Evolutionary conservation across 352 stramenopile species (phyloP).

Genomic region (Hyaloperonospora brassicae): DNA sequence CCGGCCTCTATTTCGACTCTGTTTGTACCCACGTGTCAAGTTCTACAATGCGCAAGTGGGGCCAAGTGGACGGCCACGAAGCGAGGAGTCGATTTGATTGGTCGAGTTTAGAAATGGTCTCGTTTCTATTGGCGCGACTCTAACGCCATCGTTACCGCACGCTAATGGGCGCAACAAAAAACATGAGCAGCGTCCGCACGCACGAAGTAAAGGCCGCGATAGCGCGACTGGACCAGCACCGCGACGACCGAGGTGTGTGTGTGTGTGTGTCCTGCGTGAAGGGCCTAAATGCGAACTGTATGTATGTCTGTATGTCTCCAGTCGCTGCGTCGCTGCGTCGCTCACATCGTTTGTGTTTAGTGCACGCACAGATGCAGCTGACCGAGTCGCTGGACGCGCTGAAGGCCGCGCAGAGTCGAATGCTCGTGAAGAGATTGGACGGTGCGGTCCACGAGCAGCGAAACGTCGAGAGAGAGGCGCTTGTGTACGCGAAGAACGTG

Average conservation of each 20-base stretch:
- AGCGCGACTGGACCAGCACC: slow-evolving; percentile 26
- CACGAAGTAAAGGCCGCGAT: slow-evolving; percentile 27
- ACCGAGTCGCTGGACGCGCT: slow-evolving; percentile 30
- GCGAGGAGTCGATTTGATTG: no score
- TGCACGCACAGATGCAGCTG: slow-evolving; percentile 27
- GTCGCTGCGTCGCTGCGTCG: background rate
- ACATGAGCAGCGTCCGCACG: slow-evolving; percentile 14
- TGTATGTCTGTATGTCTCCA: no score
- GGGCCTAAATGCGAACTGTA: no score
- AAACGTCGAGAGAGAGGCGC: slow-evolving; percentile 48
- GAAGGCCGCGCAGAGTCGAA: slow-evolving; percentile 28
- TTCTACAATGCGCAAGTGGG: no score
- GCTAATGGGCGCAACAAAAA: background rate
- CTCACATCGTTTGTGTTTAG: background rate
- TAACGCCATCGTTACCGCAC: background rate
- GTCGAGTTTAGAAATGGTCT: no score
- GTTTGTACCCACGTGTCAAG: no score
- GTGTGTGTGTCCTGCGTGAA: background rate
- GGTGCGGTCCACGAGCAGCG: slow-evolving; percentile 43
- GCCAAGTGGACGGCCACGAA: no score
- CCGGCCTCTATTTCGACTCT: no score
- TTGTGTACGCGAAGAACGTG: slow-evolving; percentile 53
- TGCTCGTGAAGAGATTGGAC: slow-evolving; percentile 45
- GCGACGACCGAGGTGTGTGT: slow-evolving; percentile 16
- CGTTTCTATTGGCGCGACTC: background rate